Conservation (phyloP, 2,329 filamentous ascomycete genomes). For the Fusarium protoensiforme region DNA sequence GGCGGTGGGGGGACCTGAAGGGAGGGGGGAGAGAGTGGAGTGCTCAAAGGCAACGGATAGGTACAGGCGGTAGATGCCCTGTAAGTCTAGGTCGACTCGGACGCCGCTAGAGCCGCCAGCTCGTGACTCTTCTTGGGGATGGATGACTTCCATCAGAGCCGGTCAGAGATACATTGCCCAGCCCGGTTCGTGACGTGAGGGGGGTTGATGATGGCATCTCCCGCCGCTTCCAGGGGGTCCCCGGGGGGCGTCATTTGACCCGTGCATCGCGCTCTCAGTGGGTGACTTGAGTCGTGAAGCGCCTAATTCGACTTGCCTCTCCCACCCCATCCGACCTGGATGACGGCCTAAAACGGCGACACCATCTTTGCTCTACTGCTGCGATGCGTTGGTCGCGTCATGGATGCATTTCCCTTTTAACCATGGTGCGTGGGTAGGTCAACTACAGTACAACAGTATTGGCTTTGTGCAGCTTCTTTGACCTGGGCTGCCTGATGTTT, state of each 20-base stretch:
- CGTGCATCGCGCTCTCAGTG: constrained; percentile 29
- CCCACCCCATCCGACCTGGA: constrained; percentile 6
- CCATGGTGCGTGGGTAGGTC: background rate
- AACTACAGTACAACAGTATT: background rate
- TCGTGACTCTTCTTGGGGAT: constrained; percentile 40
- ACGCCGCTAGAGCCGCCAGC: constrained; percentile 33
- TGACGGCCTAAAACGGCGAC: constrained; percentile 7
- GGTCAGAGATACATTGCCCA: background rate
- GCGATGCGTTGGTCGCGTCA: constrained; percentile 28
- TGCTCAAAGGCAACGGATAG: background rate
- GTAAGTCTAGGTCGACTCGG: constrained; percentile 21
- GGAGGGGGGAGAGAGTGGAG: constrained; percentile 20
- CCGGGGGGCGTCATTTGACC: constrained; percentile 40
- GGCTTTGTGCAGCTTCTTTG: background rate
- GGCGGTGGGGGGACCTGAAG: background rate
- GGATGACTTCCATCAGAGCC: constrained; percentile 19
- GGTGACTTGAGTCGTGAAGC: constrained; percentile 23
- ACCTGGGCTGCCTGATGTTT: background rate
- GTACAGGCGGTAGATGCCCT: constrained; percentile 12
- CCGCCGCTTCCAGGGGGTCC: constrained; percentile 13
- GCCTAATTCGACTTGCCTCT: constrained; percentile 32
- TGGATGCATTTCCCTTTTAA: constrained; percentile 15
- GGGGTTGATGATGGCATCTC: constrained; percentile 6
- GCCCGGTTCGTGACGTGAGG: constrained; percentile 21
- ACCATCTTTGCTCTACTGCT: constrained; percentile 18